Evolutionary conservation across 331 rosid species (phyloP).

Genomic region (Cydonia oblonga): DNA sequence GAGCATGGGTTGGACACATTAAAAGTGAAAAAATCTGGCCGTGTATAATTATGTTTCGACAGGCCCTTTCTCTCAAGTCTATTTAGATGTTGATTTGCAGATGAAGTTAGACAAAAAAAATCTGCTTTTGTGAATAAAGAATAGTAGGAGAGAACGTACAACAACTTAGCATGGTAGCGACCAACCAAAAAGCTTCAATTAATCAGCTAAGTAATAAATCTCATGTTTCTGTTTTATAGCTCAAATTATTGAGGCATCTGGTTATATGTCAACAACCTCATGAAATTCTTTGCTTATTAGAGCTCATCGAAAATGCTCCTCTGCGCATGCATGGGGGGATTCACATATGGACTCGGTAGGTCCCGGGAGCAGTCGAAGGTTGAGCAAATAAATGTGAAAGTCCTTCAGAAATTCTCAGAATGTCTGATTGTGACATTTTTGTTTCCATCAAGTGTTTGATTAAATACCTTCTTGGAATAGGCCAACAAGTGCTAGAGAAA

Average conservation of each 20-base stretch:
- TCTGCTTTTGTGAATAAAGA: background rate
- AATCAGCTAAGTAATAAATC: background rate
- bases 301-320: background rate
- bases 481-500: background rate
- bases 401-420: too few relatives aligned
- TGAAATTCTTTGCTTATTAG: background rate
- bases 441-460: background rate
- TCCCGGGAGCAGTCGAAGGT: background rate
- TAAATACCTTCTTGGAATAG: background rate
- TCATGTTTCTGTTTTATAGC: background rate
- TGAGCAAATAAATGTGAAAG: background rate
- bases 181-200: background rate
- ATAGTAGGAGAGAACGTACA: constrained; percentile 12
- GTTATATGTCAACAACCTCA: background rate
- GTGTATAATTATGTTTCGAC: constrained; percentile 14
- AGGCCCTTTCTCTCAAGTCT: constrained; percentile 9
- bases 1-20: constrained; percentile 8
- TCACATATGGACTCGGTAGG: background rate
- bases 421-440: too few relatives aligned
- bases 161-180: background rate
- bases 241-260: background rate
- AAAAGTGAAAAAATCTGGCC: background rate
- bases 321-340: background rate
- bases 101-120: constrained; percentile 20
- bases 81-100: constrained; percentile 27